Evolutionary conservation across 306 rosid species (phyloP).

Genomic region (Malus orientalis): DNA sequence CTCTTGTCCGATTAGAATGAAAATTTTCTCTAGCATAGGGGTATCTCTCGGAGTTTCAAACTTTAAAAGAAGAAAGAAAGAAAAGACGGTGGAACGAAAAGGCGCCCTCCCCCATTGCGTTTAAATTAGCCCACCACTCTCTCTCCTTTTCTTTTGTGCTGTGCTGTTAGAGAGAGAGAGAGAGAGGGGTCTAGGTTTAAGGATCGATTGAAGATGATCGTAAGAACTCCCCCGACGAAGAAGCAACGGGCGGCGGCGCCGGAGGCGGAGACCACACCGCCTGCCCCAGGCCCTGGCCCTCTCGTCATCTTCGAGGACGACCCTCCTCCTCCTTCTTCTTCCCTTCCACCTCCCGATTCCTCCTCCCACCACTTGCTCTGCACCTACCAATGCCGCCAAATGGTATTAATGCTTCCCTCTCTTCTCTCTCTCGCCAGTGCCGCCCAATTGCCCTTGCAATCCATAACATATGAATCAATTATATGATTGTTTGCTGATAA

Average conservation of each 20-base stretch:
- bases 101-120: constrained; percentile 14
- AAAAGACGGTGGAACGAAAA: neutral
- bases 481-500: neutral
- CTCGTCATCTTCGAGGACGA: constrained; percentile 77
- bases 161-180: neutral
- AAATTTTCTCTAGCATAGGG: too few species aligned
- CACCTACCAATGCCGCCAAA: constrained; percentile 97
- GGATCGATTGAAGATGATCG: constrained; percentile 36
- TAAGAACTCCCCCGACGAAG: constrained; percentile 74
- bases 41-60: neutral
- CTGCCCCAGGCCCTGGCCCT: constrained; percentile 18
- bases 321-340: constrained; percentile 11
- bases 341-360: constrained; percentile 10
- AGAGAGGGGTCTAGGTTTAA: neutral
- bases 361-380: constrained; percentile 45
- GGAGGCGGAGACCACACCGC: constrained; percentile 19
- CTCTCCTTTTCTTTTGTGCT: neutral
- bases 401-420: constrained; percentile 34
- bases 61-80: neutral
- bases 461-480: neutral
- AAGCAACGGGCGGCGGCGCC: constrained; percentile 46
- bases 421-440: too few species aligned
- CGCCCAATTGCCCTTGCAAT: neutral
- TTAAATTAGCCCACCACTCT: neutral
- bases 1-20: too few species aligned